A percentile compares a stretch with the other conserved stretches of the same genome.
Conservation (phyloP, 2,329 filamentous ascomycete species). For the Colletotrichum coccodes region DNA sequence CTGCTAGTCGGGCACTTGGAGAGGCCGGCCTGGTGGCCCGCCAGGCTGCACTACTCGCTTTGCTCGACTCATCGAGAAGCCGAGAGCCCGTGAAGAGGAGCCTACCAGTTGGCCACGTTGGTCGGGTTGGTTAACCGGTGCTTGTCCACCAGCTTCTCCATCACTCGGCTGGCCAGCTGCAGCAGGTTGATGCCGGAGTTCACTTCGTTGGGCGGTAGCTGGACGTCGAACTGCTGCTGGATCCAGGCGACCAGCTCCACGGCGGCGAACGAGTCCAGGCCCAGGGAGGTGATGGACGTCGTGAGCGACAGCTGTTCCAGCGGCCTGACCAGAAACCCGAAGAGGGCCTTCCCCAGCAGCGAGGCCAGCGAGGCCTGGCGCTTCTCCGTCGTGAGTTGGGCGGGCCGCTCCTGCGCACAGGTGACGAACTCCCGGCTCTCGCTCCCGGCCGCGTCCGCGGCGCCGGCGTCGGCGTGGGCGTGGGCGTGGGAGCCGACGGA, state of each 20-base stretch:
- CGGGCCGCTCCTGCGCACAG: background rate
- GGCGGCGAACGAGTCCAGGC: constrained; percentile 43
- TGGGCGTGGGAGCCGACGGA: no score
- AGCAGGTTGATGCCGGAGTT: background rate
- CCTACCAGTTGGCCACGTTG: no score
- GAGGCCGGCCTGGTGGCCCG: no score
- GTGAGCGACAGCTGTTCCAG: background rate
- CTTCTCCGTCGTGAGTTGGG: background rate
- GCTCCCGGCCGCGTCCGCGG: background rate
- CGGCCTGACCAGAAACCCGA: background rate
- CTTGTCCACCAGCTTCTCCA: background rate
- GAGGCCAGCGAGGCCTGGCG: background rate
- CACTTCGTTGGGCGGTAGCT: background rate
- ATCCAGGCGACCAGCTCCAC: constrained; percentile 42
- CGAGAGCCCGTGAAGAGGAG: no score
- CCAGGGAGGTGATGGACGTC: constrained; percentile 54
- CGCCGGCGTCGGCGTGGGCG: background rate
- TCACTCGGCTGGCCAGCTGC: background rate
- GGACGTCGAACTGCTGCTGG: background rate
- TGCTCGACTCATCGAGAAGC: no score
- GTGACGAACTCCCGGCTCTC: background rate
- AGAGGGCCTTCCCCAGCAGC: background rate
- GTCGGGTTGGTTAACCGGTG: no score
- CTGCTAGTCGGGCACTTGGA: no score
- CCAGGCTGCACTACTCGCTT: no score